Base-by-base conservation (phyloP, 345 rosid genomes). In the Limnanthes douglasii region DNA sequence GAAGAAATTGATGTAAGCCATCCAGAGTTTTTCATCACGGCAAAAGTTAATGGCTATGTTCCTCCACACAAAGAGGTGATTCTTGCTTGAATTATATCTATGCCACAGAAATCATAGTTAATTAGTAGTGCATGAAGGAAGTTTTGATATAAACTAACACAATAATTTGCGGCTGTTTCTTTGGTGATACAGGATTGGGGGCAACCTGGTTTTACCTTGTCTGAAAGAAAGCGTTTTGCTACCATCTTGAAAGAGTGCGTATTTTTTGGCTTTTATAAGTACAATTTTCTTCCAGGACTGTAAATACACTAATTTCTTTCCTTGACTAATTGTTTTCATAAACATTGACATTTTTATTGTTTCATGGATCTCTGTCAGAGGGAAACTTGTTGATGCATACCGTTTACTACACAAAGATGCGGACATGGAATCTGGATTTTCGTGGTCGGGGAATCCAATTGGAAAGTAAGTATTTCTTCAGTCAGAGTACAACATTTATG, bases 1-100 rank as follows among this genome's bases (percentile, higher is more conserved):
- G 95, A 79, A 52, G 95, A 84, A 37, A 72, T 72, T 11, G 95
- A 88, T 54, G 95, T 84, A 37, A 84, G 75, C 56, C 98, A 90
- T 65, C 95, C 95, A 28, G 94, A 90, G 2, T 84, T 90, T 57
- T 90, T 84, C 47, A 68, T 73, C 37, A 42, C 95, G 15, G 98
- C 92, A 40, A 84, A 84, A 65, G 73, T 58, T 35, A 80, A 80
- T 80, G 92, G 95, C 41, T 90, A 90, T 29, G 57, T 67, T 55
- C 95, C 98, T 68, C 88, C 88, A 37, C 70, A 73, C 47, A 53
- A 65, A 65, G 98, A 84, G 95, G 95, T 84, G 47, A 11, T 19
- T 12, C 16, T 13, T 55, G 13, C 31, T 16, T 6, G 14, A 25
- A 19, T 8, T 8, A 15, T 46, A 18, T 19, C 12, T 32, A 44